Percentiles rank a stretch among this genome's conserved stretches.
Conservation (phyloP, 1,139 yeast genomes). For the Yamadazyma epiphylla region DNA sequence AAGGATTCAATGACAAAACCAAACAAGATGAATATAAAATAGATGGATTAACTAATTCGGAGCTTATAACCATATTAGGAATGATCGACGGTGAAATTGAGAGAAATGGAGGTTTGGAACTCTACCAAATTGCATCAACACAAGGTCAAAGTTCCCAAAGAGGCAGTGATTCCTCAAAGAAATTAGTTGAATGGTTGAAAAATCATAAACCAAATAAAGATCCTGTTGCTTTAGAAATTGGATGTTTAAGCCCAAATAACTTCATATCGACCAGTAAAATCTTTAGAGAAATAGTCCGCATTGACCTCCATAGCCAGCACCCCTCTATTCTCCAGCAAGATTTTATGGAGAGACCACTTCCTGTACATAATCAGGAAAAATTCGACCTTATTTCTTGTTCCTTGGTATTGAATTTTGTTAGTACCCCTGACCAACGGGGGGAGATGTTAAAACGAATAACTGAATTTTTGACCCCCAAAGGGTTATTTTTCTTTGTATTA, state of each 20-base stretch:
- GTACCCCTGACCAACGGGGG: constrained; percentile 67
- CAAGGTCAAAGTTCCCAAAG: constrained; percentile 73
- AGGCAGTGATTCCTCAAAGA: constrained; percentile 89
- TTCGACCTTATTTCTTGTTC: constrained; percentile 78
- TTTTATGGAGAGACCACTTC: constrained; percentile 74
- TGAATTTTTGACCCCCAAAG: constrained; percentile 42
- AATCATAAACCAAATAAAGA: constrained; percentile 4
- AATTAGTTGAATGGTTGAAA: constrained; percentile 65
- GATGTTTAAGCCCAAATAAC: constrained; percentile 69
- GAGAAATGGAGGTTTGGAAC: constrained; percentile 63
- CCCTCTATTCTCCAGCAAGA: constrained; percentile 71
- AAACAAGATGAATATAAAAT: constrained; percentile 16
- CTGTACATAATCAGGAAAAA: constrained; percentile 36
- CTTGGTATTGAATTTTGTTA: constrained; percentile 83
- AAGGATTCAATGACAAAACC: constrained; percentile 10
- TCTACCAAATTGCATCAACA: constrained; percentile 84
- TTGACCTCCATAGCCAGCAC: constrained; percentile 82
- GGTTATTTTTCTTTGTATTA: constrained; percentile 63
- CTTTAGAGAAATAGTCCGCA: constrained; percentile 50
- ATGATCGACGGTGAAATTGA: constrained; percentile 58
- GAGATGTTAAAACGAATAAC: constrained; percentile 66
- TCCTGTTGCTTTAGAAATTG: constrained; percentile 67
- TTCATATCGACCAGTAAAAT: constrained; percentile 56
- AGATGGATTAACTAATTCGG: constrained; percentile 14
- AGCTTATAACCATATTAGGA: constrained; percentile 35